phyloP scores from a whole-genome alignment of 129 eudicot species.

The Helichrysum umbraculigerum region DNA sequence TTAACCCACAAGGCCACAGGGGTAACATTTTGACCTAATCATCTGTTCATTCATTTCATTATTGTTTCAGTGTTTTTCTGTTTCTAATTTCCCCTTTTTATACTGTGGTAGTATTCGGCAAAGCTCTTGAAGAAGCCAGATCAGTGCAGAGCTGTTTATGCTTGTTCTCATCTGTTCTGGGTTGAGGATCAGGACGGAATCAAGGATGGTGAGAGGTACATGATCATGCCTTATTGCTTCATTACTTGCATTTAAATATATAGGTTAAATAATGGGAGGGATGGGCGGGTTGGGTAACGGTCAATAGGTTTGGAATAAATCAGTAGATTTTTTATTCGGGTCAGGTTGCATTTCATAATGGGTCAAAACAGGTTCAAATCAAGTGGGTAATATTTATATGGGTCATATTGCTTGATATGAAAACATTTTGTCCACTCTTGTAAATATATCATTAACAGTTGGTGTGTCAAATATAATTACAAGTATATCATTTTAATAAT shows the following conservation, averaged over 20 bases:
- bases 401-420: not conserved
- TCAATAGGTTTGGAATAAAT: not conserved
- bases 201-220: conserved; percentile 96
- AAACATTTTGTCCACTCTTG: not conserved
- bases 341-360: not conserved
- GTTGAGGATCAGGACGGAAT: conserved; percentile 77
- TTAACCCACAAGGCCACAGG: conserved; percentile 99
- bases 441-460: no score
- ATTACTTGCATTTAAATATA: conserved; percentile 10
- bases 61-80: not conserved
- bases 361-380: not conserved
- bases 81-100: not conserved
- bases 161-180: conserved; percentile 98
- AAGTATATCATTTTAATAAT: not conserved
- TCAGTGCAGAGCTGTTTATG: conserved; percentile 97
- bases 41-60: not conserved
- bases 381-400: not conserved
- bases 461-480: not conserved
- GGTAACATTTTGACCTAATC: conserved; percentile 49
- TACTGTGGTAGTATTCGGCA: conserved; percentile 70
- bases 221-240: not conserved
- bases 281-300: not conserved
- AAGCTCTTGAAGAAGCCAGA: conserved; percentile 98
- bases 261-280: not conserved
- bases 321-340: not conserved